phyloP scores from a whole-genome alignment of 805 yeast species.

The Pichia kluyveri region DNA sequence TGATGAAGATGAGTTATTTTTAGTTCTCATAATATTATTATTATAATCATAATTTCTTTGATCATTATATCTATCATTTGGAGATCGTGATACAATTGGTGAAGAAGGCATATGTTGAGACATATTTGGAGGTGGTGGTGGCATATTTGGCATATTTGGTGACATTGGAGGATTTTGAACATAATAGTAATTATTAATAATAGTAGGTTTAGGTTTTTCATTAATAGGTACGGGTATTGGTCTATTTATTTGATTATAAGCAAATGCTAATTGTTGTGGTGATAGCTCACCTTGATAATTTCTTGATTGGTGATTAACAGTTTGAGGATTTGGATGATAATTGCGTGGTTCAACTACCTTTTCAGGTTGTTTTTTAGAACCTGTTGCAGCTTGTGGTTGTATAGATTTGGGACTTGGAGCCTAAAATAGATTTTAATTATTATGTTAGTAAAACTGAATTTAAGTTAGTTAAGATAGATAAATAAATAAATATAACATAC shows the following conservation, averaged over 20 bases:
- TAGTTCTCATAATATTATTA: too few species aligned
- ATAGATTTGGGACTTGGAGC: constrained; percentile 14
- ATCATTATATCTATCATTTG: too few species aligned
- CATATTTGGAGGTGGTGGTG: not conserved
- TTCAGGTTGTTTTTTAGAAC: not conserved
- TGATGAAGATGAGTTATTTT: not conserved
- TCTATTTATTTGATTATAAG: constrained; percentile 1
- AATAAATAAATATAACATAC: constrained; percentile 4
- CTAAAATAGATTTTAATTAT: not conserved
- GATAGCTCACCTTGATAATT: not conserved
- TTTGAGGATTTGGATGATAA: not conserved
- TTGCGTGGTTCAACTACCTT: not conserved
- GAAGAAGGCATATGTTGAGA: too few species aligned
- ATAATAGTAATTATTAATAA: constrained; percentile 15
- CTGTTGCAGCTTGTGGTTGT: constrained; percentile 18
- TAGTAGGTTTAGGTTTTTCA: constrained; percentile 5
- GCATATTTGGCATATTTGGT: not conserved
- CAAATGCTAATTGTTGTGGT: constrained; percentile 2
- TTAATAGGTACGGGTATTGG: not conserved
- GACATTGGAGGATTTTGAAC: constrained; percentile 9
- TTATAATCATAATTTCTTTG: too few species aligned
- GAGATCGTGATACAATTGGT: too few species aligned
- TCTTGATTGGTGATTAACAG: not conserved
- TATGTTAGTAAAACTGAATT: not conserved
- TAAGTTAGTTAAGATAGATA: too few species aligned